phyloP scores from a whole-genome alignment of 352 stramenopile species.

The Globisporangium recalcitrans region DNA sequence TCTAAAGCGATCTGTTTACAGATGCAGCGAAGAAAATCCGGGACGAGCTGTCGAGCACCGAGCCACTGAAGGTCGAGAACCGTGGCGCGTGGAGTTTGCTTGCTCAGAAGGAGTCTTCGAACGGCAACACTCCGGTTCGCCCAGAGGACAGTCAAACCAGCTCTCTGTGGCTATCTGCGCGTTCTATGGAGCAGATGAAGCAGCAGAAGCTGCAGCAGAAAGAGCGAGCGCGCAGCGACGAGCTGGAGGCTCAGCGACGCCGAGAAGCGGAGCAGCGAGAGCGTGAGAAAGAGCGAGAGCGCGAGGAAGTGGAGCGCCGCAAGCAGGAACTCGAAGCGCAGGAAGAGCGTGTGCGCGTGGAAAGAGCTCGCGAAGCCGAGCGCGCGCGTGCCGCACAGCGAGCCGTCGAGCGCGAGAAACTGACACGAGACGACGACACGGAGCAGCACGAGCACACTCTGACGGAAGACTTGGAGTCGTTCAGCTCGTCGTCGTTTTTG shows the following conservation, averaged over 20 bases:
- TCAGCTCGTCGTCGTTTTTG: slow-evolving; percentile 87
- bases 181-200: slow-evolving; percentile 85
- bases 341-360: slow-evolving; percentile 53
- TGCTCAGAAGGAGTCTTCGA: slow-evolving; percentile 67
- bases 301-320: slow-evolving; percentile 61
- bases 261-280: slow-evolving; percentile 59
- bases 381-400: slow-evolving; percentile 45
- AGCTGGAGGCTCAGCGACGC: slow-evolving; percentile 59
- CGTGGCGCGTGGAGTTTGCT: slow-evolving; percentile 80
- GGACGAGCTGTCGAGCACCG: slow-evolving; percentile 48
- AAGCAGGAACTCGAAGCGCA: slow-evolving; percentile 53
- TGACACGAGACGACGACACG: slow-evolving; percentile 53
- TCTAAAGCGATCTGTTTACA: slow-evolving; percentile 15
- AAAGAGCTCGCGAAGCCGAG: slow-evolving; percentile 56
- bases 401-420: slow-evolving; percentile 60
- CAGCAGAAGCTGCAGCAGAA: slow-evolving; percentile 85
- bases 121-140: slow-evolving; percentile 42
- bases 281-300: slow-evolving; percentile 64
- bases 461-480: slow-evolving; percentile 77
- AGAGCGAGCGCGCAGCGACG: slow-evolving; percentile 65
- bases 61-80: slow-evolving; percentile 81
- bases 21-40: slow-evolving; percentile 78
- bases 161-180: slow-evolving; percentile 78
- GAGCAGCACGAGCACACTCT: slow-evolving; percentile 69
- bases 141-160: slow-evolving; percentile 67